Evolutionary conservation across 768 basidiomycete genomes (phyloP), one percentile per base, ranked within the genome.

Genomic region (Mycena albidolilacea): DNA sequence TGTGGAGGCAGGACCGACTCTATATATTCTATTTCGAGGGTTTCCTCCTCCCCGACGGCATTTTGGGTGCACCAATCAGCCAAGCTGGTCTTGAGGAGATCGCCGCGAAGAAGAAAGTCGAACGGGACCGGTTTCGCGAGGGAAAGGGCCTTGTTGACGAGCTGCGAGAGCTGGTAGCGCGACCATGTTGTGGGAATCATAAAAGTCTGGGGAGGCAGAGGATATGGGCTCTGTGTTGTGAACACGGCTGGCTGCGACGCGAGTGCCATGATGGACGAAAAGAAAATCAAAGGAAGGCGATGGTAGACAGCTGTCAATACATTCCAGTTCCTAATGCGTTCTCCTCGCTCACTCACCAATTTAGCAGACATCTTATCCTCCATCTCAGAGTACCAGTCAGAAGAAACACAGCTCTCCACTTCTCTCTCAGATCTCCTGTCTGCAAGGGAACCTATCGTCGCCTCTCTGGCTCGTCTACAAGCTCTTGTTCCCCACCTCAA

Each of bases 81-180:
- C 37, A 99, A 80, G 37, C 86, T 91, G 0, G 88, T 87, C 58
- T 93, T 85, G 3, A 98, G 81, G 14, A 98, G 88, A 79, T 94
- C 90, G n/a, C 96, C 95, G 57, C 89, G 86, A 52, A 98, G 85
- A 57, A 99, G 82, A 81, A 98, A 99, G 81, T 99, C 97, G 80
- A 98, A 98, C 0, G 97, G 97, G 3, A 97, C 86, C 0, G 94
- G 91, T 67, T 90, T 90, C 0, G 87, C 81, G 19, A 93, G 89
- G 35, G 89, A 87, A 37, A 99, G 86, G 0, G 97, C 95, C 79
- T 98, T 98, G 85, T 99, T 99, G 70, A 99, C 91, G 54, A 99
- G 92, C 72, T 98, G 96, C 1, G 97, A 98, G 41, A 99, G 92
- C 78, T 98, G 97, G 81, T 94, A 99, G n/a, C 97, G 91, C 69